phyloP scores from a whole-genome alignment of 208 protist species.

The Leishmania gerbilli region DNA sequence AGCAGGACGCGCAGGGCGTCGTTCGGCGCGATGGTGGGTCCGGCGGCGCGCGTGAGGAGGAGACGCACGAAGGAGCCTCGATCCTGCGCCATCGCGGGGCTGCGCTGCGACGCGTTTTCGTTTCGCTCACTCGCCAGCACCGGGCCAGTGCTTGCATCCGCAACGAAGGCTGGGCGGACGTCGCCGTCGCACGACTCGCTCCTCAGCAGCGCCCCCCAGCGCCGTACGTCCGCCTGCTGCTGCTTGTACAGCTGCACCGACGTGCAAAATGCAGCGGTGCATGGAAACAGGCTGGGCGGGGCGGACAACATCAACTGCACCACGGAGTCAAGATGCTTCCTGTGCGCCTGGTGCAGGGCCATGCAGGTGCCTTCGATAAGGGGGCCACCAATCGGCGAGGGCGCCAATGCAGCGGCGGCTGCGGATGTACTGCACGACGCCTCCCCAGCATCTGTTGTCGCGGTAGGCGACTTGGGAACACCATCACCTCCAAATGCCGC shows the following conservation, averaged over 20 bases:
- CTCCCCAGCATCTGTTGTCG: neutral
- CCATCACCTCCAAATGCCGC: neutral
- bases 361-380: slow-evolving; percentile 73
- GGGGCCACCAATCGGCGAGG: slow-evolving; percentile 40
- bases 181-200: neutral
- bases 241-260: slow-evolving; percentile 26
- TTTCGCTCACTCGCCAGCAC: neutral
- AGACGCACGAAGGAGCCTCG: slow-evolving; percentile 65
- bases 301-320: slow-evolving; percentile 67
- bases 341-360: slow-evolving; percentile 56
- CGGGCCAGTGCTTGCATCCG: neutral
- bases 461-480: neutral
- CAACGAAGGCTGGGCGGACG: neutral
- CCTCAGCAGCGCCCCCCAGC: neutral
- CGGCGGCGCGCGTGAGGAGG: slow-evolving; percentile 53
- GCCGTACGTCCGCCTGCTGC: slow-evolving; percentile 2
- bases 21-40: slow-evolving; percentile 29
- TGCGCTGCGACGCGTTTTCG: neutral
- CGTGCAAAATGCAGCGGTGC: slow-evolving; percentile 30
- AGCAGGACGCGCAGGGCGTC: slow-evolving; percentile 51
- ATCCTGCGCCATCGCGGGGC: slow-evolving; percentile 12
- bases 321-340: slow-evolving; percentile 51
- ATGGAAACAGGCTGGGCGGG: slow-evolving; percentile 32
- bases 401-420: slow-evolving; percentile 5
- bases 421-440: neutral